phyloP scores from a whole-genome alignment of 1,284 basidiomycete genomes.

The Abortiporus biennis region DNA sequence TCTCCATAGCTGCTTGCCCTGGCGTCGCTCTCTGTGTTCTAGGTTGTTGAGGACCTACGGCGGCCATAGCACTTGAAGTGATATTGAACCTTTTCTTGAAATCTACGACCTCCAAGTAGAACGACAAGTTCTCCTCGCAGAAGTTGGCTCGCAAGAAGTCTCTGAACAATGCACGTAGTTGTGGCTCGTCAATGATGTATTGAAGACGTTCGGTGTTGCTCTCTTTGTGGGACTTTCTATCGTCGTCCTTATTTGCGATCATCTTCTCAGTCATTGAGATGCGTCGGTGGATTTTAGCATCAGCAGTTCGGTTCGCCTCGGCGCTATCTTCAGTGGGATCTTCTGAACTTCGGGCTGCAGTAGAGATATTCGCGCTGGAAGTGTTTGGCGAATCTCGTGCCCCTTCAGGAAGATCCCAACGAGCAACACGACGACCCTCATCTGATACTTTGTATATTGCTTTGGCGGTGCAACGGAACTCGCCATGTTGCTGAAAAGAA shows the following conservation, averaged over 20 bases:
- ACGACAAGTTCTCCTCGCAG: conserved; percentile 96
- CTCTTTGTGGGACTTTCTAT: conserved; percentile 63
- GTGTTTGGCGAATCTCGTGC: conserved; percentile 53
- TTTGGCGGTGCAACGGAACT: conserved; percentile 93
- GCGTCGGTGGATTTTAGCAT: conserved; percentile 70
- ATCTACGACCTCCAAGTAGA: conserved; percentile 96
- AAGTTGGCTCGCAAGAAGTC: conserved; percentile 94
- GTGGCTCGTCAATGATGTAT: conserved; percentile 92
- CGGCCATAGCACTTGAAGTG: conserved; percentile 85
- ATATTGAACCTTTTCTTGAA: conserved; percentile 96
- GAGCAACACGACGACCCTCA: conserved; percentile 79
- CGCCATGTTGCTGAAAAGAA: conserved; percentile 72
- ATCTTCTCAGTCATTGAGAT: conserved; percentile 76
- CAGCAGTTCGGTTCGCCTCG: conserved; percentile 30
- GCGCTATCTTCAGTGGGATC: conserved; percentile 35
- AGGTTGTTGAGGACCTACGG: conserved; percentile 29
- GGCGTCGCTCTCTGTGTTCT: conserved; percentile 47
- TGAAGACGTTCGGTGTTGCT: conserved; percentile 87
- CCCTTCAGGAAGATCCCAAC: conserved; percentile 59
- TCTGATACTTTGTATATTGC: conserved; percentile 93
- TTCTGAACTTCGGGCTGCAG: conserved; percentile 32
- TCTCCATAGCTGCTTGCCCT: conserved; percentile 90
- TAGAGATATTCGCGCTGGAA: conserved; percentile 55
- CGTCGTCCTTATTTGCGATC: conserved; percentile 51
- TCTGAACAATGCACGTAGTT: conserved; percentile 84